Evolutionary conservation across 1,284 basidiomycete species (phyloP), one percentile per base, ranked within the genome.

Genomic region (Phylloporus gajari): DNA sequence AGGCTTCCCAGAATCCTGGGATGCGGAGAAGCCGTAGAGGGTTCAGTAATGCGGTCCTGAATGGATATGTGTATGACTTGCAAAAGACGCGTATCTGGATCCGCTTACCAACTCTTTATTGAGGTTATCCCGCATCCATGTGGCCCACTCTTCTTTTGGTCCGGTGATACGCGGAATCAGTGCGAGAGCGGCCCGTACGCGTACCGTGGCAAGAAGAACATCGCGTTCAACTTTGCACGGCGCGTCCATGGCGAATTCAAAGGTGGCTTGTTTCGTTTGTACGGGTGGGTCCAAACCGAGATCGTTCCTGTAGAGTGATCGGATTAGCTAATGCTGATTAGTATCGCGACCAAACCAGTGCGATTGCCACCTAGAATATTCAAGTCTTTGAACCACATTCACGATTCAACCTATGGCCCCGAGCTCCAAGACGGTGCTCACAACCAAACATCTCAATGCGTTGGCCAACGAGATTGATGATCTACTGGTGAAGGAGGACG

Each of bases 1-100:
- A 64, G 44, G 46, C 63, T 48, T 21, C 63, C 63, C 17, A 64
- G 63, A 32, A 64, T 17, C 46, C 32, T 32, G 44, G 63, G 63
- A 9, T 64, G 44, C 13, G 30, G 63, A 21, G 17, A 48, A 21
- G 11, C 7, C 3, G 7, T 19, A 15, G 40, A 46, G 11, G 44
- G 17, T 35, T 21, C 12, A 6, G 44, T 9, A 21, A 64, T 23
- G 17, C 25, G 21, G 27, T 15, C 9, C 61, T 63, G 25, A 53
- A 53, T 25, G n/a, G 9, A n/a, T 27, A 46, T 19, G 21, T 19
- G 19, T 46, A 46, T 21, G 2, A 46, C 44, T 21, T 46, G 7
- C 19, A 46, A 7, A 46, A 19, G 4, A 46, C 21, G 19, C 3
- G n/a, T 44, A 44, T 44, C 13, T 8, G 42, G 17, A 46, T n/a